Conservation (phyloP, 257 asterid genomes). For the Solanum stenotomum region DNA sequence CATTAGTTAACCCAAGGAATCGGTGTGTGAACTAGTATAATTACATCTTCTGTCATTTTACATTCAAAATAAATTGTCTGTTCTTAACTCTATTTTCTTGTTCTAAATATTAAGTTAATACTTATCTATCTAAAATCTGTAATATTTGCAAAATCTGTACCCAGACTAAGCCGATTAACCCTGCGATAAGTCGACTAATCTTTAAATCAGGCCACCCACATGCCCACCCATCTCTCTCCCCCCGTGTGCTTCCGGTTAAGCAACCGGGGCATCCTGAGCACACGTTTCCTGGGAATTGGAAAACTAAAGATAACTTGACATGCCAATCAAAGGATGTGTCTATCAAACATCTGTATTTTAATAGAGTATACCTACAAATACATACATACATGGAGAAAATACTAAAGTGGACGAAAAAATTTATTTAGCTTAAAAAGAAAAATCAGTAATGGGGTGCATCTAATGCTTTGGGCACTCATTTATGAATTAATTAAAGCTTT, state of each 20-base stretch:
- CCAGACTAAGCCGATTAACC: background rate
- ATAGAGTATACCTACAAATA: background rate
- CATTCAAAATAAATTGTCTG: background rate
- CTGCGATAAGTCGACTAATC: background rate
- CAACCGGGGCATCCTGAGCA: background rate
- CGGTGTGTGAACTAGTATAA: background rate
- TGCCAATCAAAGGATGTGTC: background rate
- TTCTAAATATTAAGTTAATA: background rate
- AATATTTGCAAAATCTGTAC: background rate
- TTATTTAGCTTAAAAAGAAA: background rate
- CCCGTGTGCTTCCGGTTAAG: background rate
- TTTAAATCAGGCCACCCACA: background rate
- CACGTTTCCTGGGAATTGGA: background rate
- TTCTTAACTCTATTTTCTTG: background rate
- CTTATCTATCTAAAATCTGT: background rate
- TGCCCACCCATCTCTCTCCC: background rate
- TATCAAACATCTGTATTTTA: background rate
- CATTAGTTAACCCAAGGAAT: background rate
- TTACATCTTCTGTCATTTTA: background rate
- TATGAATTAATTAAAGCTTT: background rate
- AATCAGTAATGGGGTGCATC: background rate
- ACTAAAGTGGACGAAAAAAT: background rate
- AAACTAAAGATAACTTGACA: background rate
- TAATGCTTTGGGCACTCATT: background rate
- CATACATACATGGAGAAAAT: background rate